Conservation (phyloP, 108 stramenopile species). For the Parietichytrium sp. region DNA sequence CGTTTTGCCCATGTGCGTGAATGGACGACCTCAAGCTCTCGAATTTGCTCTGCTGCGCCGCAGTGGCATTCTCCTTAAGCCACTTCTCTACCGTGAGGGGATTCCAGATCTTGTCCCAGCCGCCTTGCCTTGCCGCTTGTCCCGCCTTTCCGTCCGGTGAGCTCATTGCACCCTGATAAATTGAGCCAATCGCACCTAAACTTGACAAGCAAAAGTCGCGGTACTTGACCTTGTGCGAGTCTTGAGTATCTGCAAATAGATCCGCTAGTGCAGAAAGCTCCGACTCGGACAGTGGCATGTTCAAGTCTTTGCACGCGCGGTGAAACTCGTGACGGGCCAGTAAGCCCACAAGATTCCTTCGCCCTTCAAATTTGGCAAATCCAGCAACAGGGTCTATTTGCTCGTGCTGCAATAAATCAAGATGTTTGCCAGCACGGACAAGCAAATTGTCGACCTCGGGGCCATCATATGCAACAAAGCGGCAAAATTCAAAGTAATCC, state of each 20-base stretch:
- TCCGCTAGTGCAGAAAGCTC: constrained; percentile 30
- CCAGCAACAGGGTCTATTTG: not conserved
- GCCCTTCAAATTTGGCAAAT: constrained; percentile 1
- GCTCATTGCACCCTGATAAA: not conserved
- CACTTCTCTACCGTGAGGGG: not conserved
- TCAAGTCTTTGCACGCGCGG: not conserved
- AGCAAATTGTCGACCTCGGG: not conserved
- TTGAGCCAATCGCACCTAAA: not conserved
- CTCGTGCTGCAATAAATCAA: not conserved
- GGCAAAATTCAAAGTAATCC: constrained; percentile 30
- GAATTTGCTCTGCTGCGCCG: not conserved
- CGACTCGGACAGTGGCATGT: not conserved
- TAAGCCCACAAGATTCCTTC: not conserved
- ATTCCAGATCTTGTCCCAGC: constrained; percentile 10
- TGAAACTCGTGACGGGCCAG: constrained; percentile 15
- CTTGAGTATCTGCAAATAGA: not conserved
- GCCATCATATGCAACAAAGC: constrained; percentile 2
- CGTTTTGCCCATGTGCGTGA: too few relatives aligned
- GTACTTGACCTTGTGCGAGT: not conserved
- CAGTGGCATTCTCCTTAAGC: not conserved
- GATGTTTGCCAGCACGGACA: not conserved
- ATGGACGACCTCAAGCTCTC: not conserved
- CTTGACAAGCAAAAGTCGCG: not conserved
- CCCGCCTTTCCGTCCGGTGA: not conserved
- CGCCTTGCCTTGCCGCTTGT: not conserved